These are phyloP conservation scores for Hylodesmum podocarpum DNA, from an alignment of 306 rosid species.

Conservation along the genomic window DNA sequence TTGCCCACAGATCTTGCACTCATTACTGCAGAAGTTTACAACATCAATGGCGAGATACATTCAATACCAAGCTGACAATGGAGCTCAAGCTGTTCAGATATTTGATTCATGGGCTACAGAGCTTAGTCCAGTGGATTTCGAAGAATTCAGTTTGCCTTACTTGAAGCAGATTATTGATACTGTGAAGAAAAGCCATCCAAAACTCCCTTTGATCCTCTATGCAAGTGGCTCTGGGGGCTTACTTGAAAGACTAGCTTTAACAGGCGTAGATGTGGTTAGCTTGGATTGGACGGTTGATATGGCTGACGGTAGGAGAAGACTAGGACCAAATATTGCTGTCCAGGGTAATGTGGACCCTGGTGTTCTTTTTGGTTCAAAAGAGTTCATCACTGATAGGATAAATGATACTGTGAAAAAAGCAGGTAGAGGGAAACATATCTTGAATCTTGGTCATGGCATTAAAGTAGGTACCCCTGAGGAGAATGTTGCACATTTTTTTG, in stretches of 20 bases:
- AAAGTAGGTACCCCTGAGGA: constrained; percentile 51
- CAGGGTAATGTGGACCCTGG: constrained; percentile 99
- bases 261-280: constrained; percentile 92
- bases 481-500: constrained; percentile 92
- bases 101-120: constrained; percentile 97
- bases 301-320: constrained; percentile 88
- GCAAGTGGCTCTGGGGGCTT: constrained; percentile 98
- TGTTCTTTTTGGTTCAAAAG: constrained; percentile 92
- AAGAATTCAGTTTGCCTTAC: constrained; percentile 93
- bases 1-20: constrained; percentile 72
- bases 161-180: constrained; percentile 85
- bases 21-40: constrained; percentile 76
- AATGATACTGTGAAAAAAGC: constrained; percentile 86
- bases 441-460: constrained; percentile 68
- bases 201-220: constrained; percentile 87
- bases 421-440: constrained; percentile 72
- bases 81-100: constrained; percentile 98
- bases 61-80: constrained; percentile 88
- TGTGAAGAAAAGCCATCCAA: constrained; percentile 78
- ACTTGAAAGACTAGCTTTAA: constrained; percentile 85
- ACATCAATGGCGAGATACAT: constrained; percentile 86
- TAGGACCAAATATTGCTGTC: constrained; percentile 81
- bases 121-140: constrained; percentile 93
- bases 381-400: constrained; percentile 76
- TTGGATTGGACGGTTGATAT: constrained; percentile 99